These are phyloP conservation scores for Curvularia sp. DNA, from an alignment of 2,329 filamentous ascomycete genomes.

Conservation along the genomic window DNA sequence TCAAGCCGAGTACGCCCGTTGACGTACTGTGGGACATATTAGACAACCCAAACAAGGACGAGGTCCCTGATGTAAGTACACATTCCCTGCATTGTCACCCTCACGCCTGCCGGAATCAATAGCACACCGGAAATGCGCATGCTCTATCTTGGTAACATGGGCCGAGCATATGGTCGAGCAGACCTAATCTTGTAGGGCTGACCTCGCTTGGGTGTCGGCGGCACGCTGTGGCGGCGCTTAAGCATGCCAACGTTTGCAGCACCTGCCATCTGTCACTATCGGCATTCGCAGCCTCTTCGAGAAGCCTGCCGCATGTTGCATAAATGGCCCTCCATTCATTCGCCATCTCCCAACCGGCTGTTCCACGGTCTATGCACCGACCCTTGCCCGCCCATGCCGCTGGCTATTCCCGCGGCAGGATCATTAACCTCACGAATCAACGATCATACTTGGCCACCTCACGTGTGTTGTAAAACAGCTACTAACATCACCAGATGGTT, in stretches of 20 bases:
- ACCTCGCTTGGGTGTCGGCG: constrained; percentile 35
- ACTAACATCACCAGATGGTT: constrained; percentile 75
- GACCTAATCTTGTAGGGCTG: constrained; percentile 33
- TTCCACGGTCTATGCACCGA: constrained; percentile 11
- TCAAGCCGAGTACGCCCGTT: constrained; percentile 90
- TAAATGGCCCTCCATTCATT: constrained; percentile 16
- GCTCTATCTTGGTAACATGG: constrained; percentile 25
- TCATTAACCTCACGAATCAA: constrained; percentile 16
- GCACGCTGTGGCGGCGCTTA: constrained; percentile 45
- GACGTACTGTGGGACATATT: constrained; percentile 93
- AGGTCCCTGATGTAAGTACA: constrained; percentile 82
- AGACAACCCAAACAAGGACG: constrained; percentile 73
- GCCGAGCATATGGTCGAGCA: constrained; percentile 20
- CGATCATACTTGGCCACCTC: constrained; percentile 11
- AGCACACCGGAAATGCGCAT: constrained; percentile 24
- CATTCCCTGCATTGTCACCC: constrained; percentile 7
- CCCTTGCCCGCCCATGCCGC: constrained; percentile 24
- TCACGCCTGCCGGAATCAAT: constrained; percentile 18
- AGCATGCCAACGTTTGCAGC: constrained; percentile 27
- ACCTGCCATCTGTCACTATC: constrained; percentile 26
- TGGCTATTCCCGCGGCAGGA: constrained; percentile 19
- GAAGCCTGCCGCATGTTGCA: constrained; percentile 25
- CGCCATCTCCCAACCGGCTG: constrained; percentile 12
- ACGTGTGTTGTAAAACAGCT: not conserved
- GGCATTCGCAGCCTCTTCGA: constrained; percentile 24